Evolutionary conservation across 768 basidiomycete genomes (phyloP), one percentile per base, ranked within the genome.

Genomic region (Suillus subalutaceus): DNA sequence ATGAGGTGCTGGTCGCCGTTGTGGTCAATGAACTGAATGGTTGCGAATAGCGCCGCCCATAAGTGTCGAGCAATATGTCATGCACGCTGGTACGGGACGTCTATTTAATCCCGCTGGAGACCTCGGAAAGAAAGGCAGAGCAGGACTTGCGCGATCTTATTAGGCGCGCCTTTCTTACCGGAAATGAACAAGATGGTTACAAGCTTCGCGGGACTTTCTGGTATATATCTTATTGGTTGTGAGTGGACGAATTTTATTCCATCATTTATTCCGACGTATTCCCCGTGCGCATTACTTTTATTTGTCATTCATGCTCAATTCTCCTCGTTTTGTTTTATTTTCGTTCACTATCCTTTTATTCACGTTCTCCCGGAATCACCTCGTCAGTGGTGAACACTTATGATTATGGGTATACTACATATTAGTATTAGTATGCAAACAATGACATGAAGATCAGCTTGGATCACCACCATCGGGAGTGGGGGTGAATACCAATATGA

Each of bases 1-100:
- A 48, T 12, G 65, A 67, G 64, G 65, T 68, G 26, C 71, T 68
- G 0, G 48, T 69, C 26, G 44, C 73, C 46, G 61, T 76, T 1
- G 63, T 71, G 30, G 52, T 74, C 8, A 40, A 56, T 3, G 65
- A 64, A 2, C 55, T 67, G 38, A 20, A 63, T 32, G 62, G 67
- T 52, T 59, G 41, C 46, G 58, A 23, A 44, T 23, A 23, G 23
- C 5, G 43, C 62, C 12, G 72, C 68, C 5, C 65, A 68, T 26
- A 57, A 65, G 18, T 32, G 10, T 55, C 5, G 18, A 35, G 30
- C 30, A 12, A 55, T 4, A 32, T 10, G 5, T 20, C 12, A 12
- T 55, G 18, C 30, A 55, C 30, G 18, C 18, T 56, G 32, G 32
- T 18, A 23, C 12, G n/a, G n/a, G 46, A 23, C 15, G 6, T 43